Conservation (phyloP, 371 early-diverging fungal species). For the Sporodiniella umbellata region DNA sequence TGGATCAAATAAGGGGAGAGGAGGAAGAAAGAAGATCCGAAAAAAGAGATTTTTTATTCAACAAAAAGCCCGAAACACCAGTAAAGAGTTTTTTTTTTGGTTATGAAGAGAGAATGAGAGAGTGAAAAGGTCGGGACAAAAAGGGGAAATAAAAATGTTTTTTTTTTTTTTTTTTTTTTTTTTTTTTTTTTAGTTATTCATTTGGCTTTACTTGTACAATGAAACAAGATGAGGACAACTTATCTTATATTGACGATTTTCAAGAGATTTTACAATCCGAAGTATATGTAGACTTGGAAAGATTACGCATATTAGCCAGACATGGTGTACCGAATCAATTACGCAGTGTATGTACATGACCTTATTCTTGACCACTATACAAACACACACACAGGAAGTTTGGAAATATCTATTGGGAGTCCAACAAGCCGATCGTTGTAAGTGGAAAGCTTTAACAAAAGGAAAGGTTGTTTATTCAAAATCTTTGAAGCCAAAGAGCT, state of each 20-base stretch:
- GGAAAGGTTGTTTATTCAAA: neutral
- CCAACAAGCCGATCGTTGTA: constrained; percentile 84
- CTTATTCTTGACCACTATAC: neutral
- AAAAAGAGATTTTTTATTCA: no score
- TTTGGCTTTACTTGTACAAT: neutral
- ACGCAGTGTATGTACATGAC: constrained; percentile 62
- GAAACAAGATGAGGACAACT: constrained; percentile 30
- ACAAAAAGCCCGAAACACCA: no score
- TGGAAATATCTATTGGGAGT: constrained; percentile 91
- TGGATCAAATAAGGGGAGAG: neutral
- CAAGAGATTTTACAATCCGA: constrained; percentile 83
- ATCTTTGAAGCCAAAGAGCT: constrained; percentile 65
- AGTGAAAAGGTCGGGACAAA: neutral
- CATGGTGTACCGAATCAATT: constrained; percentile 89
- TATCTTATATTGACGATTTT: constrained; percentile 69
- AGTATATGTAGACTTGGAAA: constrained; percentile 83
- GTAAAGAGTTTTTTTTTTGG: neutral
- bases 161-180: neutral
- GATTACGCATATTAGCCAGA: constrained; percentile 74
- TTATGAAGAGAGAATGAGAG: neutral
- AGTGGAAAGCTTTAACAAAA: no score
- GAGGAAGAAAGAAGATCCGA: neutral
- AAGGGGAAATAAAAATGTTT: no score
- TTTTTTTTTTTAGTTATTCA: neutral
- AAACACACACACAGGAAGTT: constrained; percentile 62